Evolutionary conservation across 2,329 filamentous ascomycete species (phyloP), one percentile per base, ranked within the genome.

Genomic region (Epichloe sylvatica): DNA sequence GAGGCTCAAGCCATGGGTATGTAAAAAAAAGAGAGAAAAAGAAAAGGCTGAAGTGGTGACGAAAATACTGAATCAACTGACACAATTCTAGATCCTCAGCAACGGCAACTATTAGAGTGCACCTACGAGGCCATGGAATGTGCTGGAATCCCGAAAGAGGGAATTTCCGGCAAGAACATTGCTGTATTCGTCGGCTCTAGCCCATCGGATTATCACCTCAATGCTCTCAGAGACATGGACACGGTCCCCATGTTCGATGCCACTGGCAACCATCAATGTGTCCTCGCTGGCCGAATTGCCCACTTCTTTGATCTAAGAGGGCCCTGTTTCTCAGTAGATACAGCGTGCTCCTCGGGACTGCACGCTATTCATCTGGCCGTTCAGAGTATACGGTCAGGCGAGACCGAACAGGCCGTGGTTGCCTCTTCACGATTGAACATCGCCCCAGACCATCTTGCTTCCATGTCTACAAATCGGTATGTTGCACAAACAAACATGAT

Each of bases 301-400:
- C 74, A 78, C 54, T 75, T 72, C 61, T 78, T 77, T 53, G 71
- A 78, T 54, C 64, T 79, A 36, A 64, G 68, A 37, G 76, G 76
- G 0, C 74, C 75, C 0, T 75, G 71, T 47, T 70, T 76, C 50
- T 72, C 73, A 0, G 63, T 72, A 3, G 72, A 77, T 51, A 76
- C 74, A 1, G 74, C 72, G 5, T 77, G 74, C 53, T 76, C 74
- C 1, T 74, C 72, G 1, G 70, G 70, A 52, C 59, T 77, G 50
- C 67, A 72, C 25, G 72, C 73, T 4, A 58, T 77, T 17, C 73
- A 77, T 51, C 58, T 67, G 46, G 75, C 73, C 1, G 73, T 70
- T 47, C 72, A 76, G 58, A 72, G 69, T 52, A 59, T 77, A 47
- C 64, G 69, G 11, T 56, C 65, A 0, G 71, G 72, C 6, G 73